Base-by-base conservation (phyloP, 2,329 filamentous ascomycete genomes). In the Gnomoniopsis smithogilvyi region DNA sequence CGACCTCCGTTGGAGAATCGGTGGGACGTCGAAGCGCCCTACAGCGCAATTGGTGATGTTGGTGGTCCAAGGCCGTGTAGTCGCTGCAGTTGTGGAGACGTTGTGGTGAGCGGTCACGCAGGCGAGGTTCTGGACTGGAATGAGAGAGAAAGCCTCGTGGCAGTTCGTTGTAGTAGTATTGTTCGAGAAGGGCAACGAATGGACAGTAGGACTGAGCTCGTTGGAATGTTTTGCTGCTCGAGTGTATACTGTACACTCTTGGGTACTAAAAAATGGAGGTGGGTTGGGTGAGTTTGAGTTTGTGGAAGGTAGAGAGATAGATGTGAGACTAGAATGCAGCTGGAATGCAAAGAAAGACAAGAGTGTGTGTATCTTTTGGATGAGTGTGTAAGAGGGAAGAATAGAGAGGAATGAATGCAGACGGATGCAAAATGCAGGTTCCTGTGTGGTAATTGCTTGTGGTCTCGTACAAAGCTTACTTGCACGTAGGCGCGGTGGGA, bases 1-100 rank as follows among this genome's bases (percentile, higher is more conserved):
- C 60, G 60, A 59, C 60, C 56, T 62, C 60, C 56, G 60, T 59
- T 17, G 56, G 56, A 62, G 60, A 59, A 49, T 48, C 60, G 60
- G 60, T 46, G 52, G 60, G 60, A 59, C 60, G 60, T 49, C 56
- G 48, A 52, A 33, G 56, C 56, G 60, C 56, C 56, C 60, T 56
- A 56, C 33, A 50, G 56, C 51, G 59, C 59, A 57, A 52, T 30
- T 45, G 24, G 55, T 46, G 46, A 19, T 56, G 34, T 45, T 24
- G 58, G 41, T 50, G 38, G 30, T 38, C 54, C 47, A 54, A 30
- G 36, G 15, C 47, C n/a, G n/a, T n/a, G n/a, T n/a, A n/a, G 34
- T 17, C 30, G 21, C 34, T 49, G 17, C 54, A 17, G 41, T 11
- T 46, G 26, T 8, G 24, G 38, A 22, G 21, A 48, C n/a, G 21